These are phyloP conservation scores for Vanderwaltozyma polyspora DNA, from an alignment of 805 yeast genomes.

Conservation along the genomic window DNA sequence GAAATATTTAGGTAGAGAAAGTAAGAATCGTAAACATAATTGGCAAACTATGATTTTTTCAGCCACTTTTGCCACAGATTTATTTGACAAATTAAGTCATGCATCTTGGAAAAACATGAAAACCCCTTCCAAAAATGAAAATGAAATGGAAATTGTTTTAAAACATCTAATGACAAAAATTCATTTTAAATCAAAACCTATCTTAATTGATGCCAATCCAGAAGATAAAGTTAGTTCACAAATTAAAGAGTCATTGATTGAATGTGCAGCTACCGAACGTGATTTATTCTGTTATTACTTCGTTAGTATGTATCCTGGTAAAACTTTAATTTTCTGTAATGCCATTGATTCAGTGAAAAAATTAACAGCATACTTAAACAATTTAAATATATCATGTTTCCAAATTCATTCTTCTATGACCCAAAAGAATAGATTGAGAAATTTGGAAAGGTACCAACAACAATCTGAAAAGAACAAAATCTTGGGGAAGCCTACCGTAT, in stretches of 20 bases:
- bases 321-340: slow-evolving; percentile 84
- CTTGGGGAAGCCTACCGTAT: slow-evolving; percentile 45
- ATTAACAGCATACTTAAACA: slow-evolving; percentile 60
- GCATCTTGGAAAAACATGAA: slow-evolving; percentile 25
- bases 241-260: slow-evolving; percentile 77
- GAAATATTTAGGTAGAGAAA: slow-evolving; percentile 43
- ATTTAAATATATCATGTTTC: slow-evolving; percentile 55
- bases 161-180: slow-evolving; percentile 57
- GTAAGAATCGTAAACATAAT: slow-evolving; percentile 22
- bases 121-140: slow-evolving; percentile 14
- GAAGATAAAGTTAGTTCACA: slow-evolving; percentile 63
- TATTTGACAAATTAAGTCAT: slow-evolving; percentile 62
- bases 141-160: slow-evolving; percentile 47
- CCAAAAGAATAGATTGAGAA: slow-evolving; percentile 82
- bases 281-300: slow-evolving; percentile 87
- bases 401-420: slow-evolving; percentile 90
- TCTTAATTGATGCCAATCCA: slow-evolving; percentile 77
- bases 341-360: slow-evolving; percentile 92
- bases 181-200: slow-evolving; percentile 60
- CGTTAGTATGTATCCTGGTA: slow-evolving; percentile 73
- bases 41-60: slow-evolving; percentile 90
- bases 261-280: slow-evolving; percentile 83
- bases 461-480: slow-evolving; percentile 31
- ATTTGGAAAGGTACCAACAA: slow-evolving; percentile 53
- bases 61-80: slow-evolving; percentile 80